Evolutionary conservation across 1,139 yeast species (phyloP), one percentile per base, ranked within the genome.

Genomic region (Saccharomyces hybrid): DNA sequence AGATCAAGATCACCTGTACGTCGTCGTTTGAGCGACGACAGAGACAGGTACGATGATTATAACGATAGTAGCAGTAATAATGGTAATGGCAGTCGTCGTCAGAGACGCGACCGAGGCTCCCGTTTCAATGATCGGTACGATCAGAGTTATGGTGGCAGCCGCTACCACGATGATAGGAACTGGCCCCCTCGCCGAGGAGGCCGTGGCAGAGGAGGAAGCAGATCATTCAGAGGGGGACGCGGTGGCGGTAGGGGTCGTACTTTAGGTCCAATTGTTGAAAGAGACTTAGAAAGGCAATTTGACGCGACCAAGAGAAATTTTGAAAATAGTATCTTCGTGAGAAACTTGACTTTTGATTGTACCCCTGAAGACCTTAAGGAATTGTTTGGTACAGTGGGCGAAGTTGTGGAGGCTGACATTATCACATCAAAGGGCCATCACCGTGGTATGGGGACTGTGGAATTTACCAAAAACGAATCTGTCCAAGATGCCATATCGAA

Each of bases 381-480:
- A 26, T 75, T 80, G 59, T 84, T 85, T 67, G 71, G 74, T 23
- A 72, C 69, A 48, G 83, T 83, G 46, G 95, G 93, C 57, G 79
- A 77, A 34, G 86, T 90, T 48, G 77, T 84, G 20, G 80, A 88
- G 61, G 96, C 97, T 3, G 97, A 89, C 67, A 84, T 90, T 54
- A 85, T 89, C 53, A 83, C 85, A n/a, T 78, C 79, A 56, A 79
- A 85, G 61, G 93, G 93, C 54, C 86, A 87, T 64, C 83, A 89
- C 69, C 75, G 93, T 74, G 88, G 97, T 60, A 84, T 83, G 90
- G 90, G 89, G 50, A 87, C 96, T 26, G 96, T 90, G 47, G 97
- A 90, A 70, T 90, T 85, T 65, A 74, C 81, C 14, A 74, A 75
- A 51, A 76, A 77, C 57, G 84, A 80, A 27, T 86, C 82, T 55